Evolutionary conservation across 140 eudicot genomes (phyloP).

Genomic region (Oenanthe javanica): DNA sequence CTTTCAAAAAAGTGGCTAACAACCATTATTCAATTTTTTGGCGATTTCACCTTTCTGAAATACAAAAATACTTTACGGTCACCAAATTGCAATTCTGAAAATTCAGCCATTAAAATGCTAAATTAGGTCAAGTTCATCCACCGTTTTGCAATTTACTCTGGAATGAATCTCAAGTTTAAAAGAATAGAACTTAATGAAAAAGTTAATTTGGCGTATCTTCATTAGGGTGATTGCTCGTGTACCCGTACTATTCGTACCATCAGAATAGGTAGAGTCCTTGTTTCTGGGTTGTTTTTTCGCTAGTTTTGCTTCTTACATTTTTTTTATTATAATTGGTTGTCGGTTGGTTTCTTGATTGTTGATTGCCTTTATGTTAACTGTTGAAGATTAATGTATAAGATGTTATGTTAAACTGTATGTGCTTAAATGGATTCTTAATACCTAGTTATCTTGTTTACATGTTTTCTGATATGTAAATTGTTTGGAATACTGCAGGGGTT

Average conservation of each 20-base stretch:
- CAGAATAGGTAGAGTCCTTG: neutral
- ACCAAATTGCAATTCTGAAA: no score
- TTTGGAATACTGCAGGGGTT: conserved; percentile 51
- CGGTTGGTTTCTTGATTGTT: neutral
- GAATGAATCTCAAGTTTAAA: no score
- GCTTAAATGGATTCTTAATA: neutral
- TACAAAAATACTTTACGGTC: no score
- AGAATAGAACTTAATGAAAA: no score
- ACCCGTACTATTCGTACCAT: neutral
- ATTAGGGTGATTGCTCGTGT: neutral
- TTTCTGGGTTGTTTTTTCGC: neutral
- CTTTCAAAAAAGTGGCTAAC: no score
- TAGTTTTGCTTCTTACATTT: neutral
- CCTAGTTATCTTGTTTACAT: neutral
- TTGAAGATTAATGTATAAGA: neutral
- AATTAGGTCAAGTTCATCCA: no score
- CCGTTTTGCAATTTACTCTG: no score
- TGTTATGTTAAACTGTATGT: neutral
- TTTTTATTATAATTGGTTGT: neutral
- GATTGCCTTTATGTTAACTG: neutral
- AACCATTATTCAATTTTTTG: no score
- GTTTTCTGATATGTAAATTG: neutral
- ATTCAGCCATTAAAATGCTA: no score
- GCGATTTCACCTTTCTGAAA: no score
- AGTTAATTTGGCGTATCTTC: neutral